Conservation (phyloP, 1,139 yeast genomes). For the Geotrichum carabidarum region DNA sequence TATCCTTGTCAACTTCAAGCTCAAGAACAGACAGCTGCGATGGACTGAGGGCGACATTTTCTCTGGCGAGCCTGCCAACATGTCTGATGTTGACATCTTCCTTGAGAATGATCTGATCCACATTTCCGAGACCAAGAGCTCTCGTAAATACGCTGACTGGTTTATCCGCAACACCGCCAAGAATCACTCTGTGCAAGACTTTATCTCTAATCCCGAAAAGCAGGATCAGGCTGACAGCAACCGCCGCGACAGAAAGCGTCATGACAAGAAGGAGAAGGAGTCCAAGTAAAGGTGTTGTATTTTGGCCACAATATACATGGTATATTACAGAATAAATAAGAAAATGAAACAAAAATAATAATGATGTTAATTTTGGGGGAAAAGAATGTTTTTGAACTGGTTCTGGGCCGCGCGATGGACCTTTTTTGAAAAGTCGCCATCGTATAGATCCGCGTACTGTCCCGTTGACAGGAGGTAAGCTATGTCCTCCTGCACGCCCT, state of each 20-base stretch:
- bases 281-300: neutral
- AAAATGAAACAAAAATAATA: neutral
- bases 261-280: conserved; percentile 11
- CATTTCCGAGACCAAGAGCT: conserved; percentile 44
- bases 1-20: conserved; percentile 42
- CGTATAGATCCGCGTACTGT: conserved; percentile 14
- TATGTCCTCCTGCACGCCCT: conserved; percentile 25
- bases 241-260: conserved; percentile 10
- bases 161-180: conserved; percentile 45
- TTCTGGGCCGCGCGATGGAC: conserved; percentile 10
- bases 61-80: conserved; percentile 40
- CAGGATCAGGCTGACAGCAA: conserved; percentile 21
- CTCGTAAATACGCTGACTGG: conserved; percentile 48
- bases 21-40: conserved; percentile 44
- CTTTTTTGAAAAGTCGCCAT: conserved; percentile 10
- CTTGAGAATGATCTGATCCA: conserved; percentile 42
- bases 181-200: conserved; percentile 44
- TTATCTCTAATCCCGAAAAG: conserved; percentile 37
- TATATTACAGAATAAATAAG: neutral
- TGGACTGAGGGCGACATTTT: conserved; percentile 43
- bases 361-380: neutral
- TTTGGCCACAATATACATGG: no score
- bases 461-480: conserved; percentile 12
- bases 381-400: conserved; percentile 5
- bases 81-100: conserved; percentile 44